Evolutionary conservation across 306 rosid genomes (phyloP).

Genomic region (Carpinus fangiana): DNA sequence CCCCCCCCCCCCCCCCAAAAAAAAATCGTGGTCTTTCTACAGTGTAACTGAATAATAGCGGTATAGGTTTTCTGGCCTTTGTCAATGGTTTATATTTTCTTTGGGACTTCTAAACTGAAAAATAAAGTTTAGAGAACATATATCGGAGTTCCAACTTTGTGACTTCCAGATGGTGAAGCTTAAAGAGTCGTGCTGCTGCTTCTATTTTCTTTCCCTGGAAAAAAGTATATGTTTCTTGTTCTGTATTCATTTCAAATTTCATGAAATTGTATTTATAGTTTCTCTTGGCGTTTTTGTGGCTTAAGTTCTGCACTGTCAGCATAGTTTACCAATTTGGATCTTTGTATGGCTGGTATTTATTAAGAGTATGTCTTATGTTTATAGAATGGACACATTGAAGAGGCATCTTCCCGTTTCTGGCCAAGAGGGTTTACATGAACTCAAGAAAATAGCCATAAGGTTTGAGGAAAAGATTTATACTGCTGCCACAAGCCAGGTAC

Average conservation of each 20-base stretch:
- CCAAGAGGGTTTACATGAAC: constrained; percentile 60
- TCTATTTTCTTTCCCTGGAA: not conserved
- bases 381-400: constrained; percentile 71
- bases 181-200: not conserved
- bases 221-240: not conserved
- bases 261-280: not conserved
- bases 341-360: not conserved
- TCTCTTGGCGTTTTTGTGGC: not conserved
- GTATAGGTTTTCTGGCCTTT: too few relatives aligned
- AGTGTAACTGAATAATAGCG: too few relatives aligned
- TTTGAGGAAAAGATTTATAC: constrained; percentile 76
- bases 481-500: constrained; percentile 70
- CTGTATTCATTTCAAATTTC: not conserved
- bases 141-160: too few relatives aligned
- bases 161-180: too few relatives aligned
- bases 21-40: too few relatives aligned
- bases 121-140: too few relatives aligned
- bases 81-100: too few relatives aligned
- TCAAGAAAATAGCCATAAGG: constrained; percentile 65
- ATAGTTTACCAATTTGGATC: not conserved
- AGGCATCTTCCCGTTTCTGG: constrained; percentile 68
- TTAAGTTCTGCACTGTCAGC: not conserved
- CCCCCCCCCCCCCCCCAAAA: too few relatives aligned
- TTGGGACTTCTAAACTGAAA: too few relatives aligned
- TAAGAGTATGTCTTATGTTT: constrained; percentile 1